Percentiles rank a stretch among this genome's conserved stretches.
Conservation (phyloP, 2,329 filamentous ascomycete genomes). For the Tolypocladium amazonense region DNA sequence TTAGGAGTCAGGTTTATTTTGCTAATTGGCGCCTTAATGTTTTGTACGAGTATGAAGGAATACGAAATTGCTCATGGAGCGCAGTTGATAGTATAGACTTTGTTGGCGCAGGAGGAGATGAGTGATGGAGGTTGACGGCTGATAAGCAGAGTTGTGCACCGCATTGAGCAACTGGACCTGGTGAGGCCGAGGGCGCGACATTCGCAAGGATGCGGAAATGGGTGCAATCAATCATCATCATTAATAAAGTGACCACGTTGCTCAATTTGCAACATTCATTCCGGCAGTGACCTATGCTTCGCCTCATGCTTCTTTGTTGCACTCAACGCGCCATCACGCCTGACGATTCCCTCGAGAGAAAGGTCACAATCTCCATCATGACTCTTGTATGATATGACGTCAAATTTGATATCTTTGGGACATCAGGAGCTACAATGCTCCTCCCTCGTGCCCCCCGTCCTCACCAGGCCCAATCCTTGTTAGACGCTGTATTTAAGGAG, state of each 20-base stretch:
- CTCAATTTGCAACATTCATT: neutral
- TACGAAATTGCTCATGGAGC: neutral
- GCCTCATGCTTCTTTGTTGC: too few relatives aligned
- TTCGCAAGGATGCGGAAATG: neutral
- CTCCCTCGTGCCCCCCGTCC: neutral
- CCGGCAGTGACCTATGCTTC: neutral
- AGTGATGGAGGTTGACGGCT: too few relatives aligned
- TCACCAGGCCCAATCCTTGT: neutral
- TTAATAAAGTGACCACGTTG: neutral
- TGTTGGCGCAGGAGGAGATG: neutral
- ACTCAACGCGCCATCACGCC: neutral
- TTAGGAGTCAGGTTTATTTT: neutral
- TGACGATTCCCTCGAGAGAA: neutral
- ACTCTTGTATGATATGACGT: neutral
- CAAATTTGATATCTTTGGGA: neutral
- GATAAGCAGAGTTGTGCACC: too few relatives aligned
- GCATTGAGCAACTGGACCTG: too few relatives aligned
- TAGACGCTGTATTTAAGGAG: too few relatives aligned
- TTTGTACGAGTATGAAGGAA: neutral
- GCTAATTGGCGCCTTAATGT: neutral
- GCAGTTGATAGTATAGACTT: neutral
- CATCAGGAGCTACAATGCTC: neutral
- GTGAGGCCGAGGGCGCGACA: neutral
- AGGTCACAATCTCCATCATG: neutral
- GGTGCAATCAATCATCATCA: neutral